A percentile compares a stretch with the other conserved stretches of the same genome.
These are phyloP conservation scores for Rhizoctonia solani DNA, from an alignment of 1,284 basidiomycete genomes.

Conservation along the genomic window DNA sequence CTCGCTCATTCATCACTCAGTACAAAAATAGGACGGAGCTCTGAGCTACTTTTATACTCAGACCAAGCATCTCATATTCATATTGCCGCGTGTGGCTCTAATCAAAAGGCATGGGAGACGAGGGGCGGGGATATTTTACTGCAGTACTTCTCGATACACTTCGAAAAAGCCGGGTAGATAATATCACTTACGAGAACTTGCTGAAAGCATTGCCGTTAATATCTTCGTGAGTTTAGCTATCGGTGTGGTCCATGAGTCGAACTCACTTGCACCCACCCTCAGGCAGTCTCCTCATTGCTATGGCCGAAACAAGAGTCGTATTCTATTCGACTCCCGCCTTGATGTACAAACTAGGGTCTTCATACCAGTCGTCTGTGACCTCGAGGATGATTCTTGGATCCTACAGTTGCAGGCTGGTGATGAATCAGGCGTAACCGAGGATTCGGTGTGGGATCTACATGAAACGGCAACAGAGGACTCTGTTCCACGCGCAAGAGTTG, in stretches of 20 bases:
- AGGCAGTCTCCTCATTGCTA: constrained; percentile 57
- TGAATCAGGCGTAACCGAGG: constrained; percentile 62
- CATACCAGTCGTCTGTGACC: background rate
- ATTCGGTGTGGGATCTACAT: constrained; percentile 56
- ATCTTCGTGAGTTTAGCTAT: constrained; percentile 38
- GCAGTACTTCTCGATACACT: constrained; percentile 55
- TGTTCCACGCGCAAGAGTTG: constrained; percentile 30
- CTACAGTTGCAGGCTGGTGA: constrained; percentile 57
- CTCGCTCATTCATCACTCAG: background rate
- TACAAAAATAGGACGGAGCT: background rate
- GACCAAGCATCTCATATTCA: background rate
- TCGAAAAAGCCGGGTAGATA: constrained; percentile 55
- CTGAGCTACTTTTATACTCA: background rate
- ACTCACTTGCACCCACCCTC: background rate
- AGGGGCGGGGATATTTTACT: constrained; percentile 58
- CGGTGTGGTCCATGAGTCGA: background rate
- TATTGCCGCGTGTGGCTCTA: background rate
- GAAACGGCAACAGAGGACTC: constrained; percentile 60
- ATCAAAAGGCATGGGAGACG: background rate
- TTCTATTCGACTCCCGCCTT: constrained; percentile 54
- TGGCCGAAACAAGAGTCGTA: constrained; percentile 54
- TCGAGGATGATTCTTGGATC: background rate
- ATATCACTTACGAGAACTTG: constrained; percentile 55
- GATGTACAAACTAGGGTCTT: background rate
- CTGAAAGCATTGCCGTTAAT: constrained; percentile 41